These are phyloP conservation scores for Quercus suber DNA, from an alignment of 306 rosid species.

Conservation along the genomic window DNA sequence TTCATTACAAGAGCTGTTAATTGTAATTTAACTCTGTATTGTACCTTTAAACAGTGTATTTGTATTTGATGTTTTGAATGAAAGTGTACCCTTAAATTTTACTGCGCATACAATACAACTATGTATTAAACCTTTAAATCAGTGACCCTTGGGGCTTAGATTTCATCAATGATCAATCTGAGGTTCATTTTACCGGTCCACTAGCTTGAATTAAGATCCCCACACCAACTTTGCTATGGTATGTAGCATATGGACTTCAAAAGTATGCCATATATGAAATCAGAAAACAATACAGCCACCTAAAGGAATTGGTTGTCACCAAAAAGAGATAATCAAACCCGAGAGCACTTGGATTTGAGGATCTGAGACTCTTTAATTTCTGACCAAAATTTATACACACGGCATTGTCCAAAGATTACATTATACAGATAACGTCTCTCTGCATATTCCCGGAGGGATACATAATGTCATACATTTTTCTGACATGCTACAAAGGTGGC, in stretches of 20 bases:
- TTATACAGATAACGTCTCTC: neutral
- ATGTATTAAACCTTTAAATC: neutral
- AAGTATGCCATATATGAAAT: neutral
- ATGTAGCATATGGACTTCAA: neutral
- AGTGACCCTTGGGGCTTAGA: neutral
- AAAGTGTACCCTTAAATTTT: no score
- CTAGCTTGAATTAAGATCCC: neutral
- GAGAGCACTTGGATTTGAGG: neutral
- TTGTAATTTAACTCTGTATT: neutral
- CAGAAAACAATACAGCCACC: neutral
- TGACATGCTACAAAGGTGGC: neutral
- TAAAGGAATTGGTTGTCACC: neutral
- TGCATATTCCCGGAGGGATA: neutral
- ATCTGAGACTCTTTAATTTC: neutral
- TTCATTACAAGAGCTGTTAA: neutral
- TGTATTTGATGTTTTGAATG: neutral
- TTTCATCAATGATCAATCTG: neutral
- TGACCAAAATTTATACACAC: neutral
- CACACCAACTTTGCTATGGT: neutral
- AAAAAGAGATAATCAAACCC: neutral
- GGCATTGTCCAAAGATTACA: no score
- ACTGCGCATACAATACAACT: no score
- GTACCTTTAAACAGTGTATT: no score
- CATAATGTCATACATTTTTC: neutral
- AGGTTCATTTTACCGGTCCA: neutral